Evolutionary conservation across 129 eudicot species (phyloP), one percentile per base, ranked within the genome.

Genomic region (Chrysanthemum seticuspe): DNA sequence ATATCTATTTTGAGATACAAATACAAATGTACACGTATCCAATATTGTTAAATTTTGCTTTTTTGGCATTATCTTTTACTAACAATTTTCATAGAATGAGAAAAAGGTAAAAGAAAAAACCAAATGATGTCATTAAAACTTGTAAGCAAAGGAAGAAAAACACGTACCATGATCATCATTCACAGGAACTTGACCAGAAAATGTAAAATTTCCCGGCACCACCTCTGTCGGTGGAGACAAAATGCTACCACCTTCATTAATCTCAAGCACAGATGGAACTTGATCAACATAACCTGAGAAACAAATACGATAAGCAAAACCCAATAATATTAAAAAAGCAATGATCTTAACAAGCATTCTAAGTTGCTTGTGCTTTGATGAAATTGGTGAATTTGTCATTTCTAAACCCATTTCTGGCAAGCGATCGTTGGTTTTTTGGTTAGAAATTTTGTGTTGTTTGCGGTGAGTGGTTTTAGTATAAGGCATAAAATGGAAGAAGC

Each of bases 281-380:
- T 67, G 25, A 59, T 79, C 79, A 45, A 73, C 12, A 36, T 72
- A 72, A 56, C 67, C 70, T 2, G 85, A 82, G 79, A 73, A 76
- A 47, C 72, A 83, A 52, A 88, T 54, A 10, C 87, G 84, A 74
- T 84, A 85, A 62, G 84, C 83, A 50, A 88, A 66, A 50, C 81
- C 96, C 65, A 88, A 18, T 0, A 86, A 44, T 49, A 91, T 80
- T 73, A 83, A 80, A 64, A 76, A 70, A 50, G 73, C 76, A 3
- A 49, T 78, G 59, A 84, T 71, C 65, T 84, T 91, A 29, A 82
- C 72, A 67, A 80, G 68, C 62, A 82, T 56, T 5, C 71, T 63
- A 23, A 69, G 73, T 60, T 71, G 72, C 52, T 59, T 79, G 27
- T 67, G 57, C 31, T 73, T 27, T 61, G n/a, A 29, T 34, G 89